These are phyloP conservation scores for Xylaria hypoxylon DNA, from an alignment of 2,329 filamentous ascomycete genomes.

Conservation along the genomic window DNA sequence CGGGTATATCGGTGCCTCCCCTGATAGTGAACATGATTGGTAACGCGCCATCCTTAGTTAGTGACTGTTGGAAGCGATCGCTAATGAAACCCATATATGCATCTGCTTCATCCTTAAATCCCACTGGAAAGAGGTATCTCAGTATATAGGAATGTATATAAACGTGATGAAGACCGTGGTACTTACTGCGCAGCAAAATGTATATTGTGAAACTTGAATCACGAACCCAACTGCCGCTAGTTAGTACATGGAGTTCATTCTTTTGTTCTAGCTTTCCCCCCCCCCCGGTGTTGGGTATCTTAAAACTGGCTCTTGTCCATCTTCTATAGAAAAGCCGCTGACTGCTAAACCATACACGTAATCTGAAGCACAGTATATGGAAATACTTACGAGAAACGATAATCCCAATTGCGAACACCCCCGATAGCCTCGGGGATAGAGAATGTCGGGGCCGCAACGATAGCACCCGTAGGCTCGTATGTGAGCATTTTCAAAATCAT, in stretches of 20 bases:
- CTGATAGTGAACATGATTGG: conserved; percentile 87
- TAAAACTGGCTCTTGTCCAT: neutral
- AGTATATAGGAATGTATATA: neutral
- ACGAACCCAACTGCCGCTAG: conserved; percentile 68
- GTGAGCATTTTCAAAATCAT: conserved; percentile 82
- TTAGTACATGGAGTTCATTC: conserved; percentile 2
- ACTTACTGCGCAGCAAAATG: conserved; percentile 71
- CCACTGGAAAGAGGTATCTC: conserved; percentile 55
- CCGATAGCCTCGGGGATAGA: conserved; percentile 81
- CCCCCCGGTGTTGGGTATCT: neutral
- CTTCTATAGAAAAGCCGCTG: neutral
- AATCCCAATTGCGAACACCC: conserved; percentile 75
- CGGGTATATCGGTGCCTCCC: conserved; percentile 79
- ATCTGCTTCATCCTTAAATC: conserved; percentile 80
- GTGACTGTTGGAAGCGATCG: conserved; percentile 73
- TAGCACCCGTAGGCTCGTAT: conserved; percentile 82
- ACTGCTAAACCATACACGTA: neutral
- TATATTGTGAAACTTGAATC: conserved; percentile 84
- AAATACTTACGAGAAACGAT: conserved; percentile 67
- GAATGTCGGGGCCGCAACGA: conserved; percentile 81
- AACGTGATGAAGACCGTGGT: neutral
- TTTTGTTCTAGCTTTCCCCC: no score
- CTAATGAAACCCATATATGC: conserved; percentile 84
- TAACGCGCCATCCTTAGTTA: conserved; percentile 69
- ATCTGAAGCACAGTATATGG: neutral